Percentiles rank a stretch among this genome's conserved stretches.
These are phyloP conservation scores for Penicillium brasilianum DNA, from an alignment of 2,329 filamentous ascomycete genomes.

Conservation along the genomic window DNA sequence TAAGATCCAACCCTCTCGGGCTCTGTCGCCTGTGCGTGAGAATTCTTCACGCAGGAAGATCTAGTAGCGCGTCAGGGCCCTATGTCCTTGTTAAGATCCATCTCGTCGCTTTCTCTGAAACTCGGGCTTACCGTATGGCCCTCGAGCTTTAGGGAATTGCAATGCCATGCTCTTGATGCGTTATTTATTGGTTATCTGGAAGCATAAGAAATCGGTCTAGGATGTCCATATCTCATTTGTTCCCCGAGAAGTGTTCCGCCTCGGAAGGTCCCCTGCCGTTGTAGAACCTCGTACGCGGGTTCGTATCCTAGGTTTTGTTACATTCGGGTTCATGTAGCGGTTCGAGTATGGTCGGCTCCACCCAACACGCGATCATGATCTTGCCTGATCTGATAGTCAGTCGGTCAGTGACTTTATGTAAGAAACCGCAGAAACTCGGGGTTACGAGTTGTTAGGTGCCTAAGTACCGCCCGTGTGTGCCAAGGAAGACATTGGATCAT, in stretches of 20 bases:
- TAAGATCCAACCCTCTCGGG: too few species aligned
- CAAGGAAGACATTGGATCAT: too few species aligned
- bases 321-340: background rate
- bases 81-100: too few species aligned
- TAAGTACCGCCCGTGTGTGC: too few species aligned
- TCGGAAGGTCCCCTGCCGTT: background rate
- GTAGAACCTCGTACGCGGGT: background rate
- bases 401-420: slow-evolving; percentile 6
- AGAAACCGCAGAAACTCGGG: slow-evolving; percentile 3
- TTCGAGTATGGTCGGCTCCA: background rate
- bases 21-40: too few species aligned
- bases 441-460: too few species aligned
- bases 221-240: background rate
- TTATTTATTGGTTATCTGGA: background rate
- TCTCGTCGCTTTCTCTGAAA: too few species aligned
- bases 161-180: too few species aligned
- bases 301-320: background rate
- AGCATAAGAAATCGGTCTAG: background rate
- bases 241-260: background rate
- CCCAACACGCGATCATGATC: slow-evolving; percentile 1
- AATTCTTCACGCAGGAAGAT: too few species aligned
- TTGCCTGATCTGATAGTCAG: slow-evolving; percentile 6
- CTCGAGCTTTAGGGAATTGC: too few species aligned
- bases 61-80: too few species aligned
- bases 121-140: too few species aligned